Conservation (phyloP, 2,329 filamentous ascomycete species). For the Onygena corvina region DNA sequence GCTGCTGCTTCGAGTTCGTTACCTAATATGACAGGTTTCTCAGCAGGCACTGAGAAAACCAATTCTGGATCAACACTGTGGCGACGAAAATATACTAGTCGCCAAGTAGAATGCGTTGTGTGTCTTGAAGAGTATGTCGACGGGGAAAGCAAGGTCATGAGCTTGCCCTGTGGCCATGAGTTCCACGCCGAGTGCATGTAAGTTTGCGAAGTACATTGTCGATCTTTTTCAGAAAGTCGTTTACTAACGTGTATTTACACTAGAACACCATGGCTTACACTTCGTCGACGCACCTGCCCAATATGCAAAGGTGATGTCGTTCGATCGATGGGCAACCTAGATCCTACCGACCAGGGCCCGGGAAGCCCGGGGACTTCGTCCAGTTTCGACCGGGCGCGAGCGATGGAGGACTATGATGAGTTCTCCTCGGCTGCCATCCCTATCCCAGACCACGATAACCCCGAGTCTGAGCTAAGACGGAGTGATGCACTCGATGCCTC, state of each 20-base stretch:
- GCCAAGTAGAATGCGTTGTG: conserved; percentile 81
- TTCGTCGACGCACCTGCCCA: conserved; percentile 86
- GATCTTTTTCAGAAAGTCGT: not conserved
- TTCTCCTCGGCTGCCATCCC: conserved; percentile 42
- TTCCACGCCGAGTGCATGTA: conserved; percentile 98
- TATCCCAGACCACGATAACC: conserved; percentile 28
- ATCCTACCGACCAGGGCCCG: conserved; percentile 2
- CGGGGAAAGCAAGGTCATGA: conserved; percentile 91
- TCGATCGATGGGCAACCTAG: conserved; percentile 32
- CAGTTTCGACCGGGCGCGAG: conserved; percentile 36
- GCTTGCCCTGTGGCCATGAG: conserved; percentile 89
- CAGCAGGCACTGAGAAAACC: conserved; percentile 36
- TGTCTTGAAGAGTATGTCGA: conserved; percentile 94
- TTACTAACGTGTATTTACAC: conserved; percentile 17
- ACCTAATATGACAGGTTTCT: conserved; percentile 5
- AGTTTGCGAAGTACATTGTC: conserved; percentile 35
- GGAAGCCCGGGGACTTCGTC: conserved; percentile 31
- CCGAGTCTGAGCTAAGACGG: conserved; percentile 34
- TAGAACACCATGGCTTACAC: conserved; percentile 96
- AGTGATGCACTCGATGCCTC: conserved; percentile 21
- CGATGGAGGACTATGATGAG: conserved; percentile 35
- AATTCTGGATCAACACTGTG: conserved; percentile 26
- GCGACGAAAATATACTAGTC: conserved; percentile 49
- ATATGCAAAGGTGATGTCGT: conserved; percentile 99
- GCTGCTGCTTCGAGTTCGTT: conserved; percentile 17